Percentiles rank a stretch among this genome's conserved stretches.
phyloP scores from a whole-genome alignment of 2,329 filamentous ascomycete genomes.

The Fusarium cyanostomum region DNA sequence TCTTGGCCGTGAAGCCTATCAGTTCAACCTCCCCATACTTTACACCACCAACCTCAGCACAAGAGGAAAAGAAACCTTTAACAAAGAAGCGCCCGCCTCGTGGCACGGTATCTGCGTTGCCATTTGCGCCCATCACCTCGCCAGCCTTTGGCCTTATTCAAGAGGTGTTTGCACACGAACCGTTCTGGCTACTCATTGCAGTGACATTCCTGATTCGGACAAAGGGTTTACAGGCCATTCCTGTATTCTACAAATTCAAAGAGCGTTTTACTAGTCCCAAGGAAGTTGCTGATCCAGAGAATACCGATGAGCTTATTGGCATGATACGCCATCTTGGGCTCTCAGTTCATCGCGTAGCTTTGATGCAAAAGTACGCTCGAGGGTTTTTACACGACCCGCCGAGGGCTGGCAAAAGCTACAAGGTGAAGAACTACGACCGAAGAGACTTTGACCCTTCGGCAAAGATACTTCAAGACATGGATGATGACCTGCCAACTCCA shows the following conservation, averaged over 20 bases:
- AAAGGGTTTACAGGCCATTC: constrained; percentile 76
- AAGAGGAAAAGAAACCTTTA: constrained; percentile 22
- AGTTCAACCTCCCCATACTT: constrained; percentile 49
- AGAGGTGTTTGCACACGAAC: constrained; percentile 77
- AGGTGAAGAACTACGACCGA: constrained; percentile 59
- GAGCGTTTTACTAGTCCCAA: constrained; percentile 72
- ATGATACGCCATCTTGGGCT: constrained; percentile 78
- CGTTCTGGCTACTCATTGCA: constrained; percentile 83
- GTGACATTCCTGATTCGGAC: constrained; percentile 89
- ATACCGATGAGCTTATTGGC: constrained; percentile 60
- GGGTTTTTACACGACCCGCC: constrained; percentile 75
- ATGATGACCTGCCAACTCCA: not conserved
- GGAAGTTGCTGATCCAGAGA: constrained; percentile 65
- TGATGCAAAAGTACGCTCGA: constrained; percentile 75
- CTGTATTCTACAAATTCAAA: constrained; percentile 76
- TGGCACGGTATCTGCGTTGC: constrained; percentile 63
- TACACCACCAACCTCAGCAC: constrained; percentile 13
- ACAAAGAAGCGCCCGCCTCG: constrained; percentile 49
- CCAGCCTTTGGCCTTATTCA: constrained; percentile 82
- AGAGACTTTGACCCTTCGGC: constrained; percentile 44
- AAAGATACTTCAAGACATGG: not conserved
- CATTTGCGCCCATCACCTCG: constrained; percentile 73
- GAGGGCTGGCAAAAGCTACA: constrained; percentile 61
- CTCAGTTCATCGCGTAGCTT: constrained; percentile 71
- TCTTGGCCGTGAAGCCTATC: constrained; percentile 16